Evolutionary conservation across 2,329 filamentous ascomycete genomes (phyloP).

Genomic region (Rutstroemia sp.): DNA sequence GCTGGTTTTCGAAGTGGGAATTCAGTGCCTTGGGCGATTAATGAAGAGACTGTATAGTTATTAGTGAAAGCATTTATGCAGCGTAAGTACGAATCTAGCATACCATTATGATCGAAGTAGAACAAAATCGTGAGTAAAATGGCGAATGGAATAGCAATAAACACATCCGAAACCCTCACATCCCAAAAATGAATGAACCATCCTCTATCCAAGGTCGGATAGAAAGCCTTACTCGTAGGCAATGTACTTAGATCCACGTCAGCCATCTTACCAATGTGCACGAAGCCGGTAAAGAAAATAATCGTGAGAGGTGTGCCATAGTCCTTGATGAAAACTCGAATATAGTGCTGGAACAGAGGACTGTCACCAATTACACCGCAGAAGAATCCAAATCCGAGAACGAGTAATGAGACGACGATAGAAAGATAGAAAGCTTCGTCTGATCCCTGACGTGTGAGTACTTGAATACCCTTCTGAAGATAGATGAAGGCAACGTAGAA

Average conservation of each 20-base stretch:
- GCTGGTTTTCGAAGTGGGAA: constrained; percentile 75
- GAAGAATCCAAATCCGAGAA: constrained; percentile 69
- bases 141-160: constrained; percentile 82
- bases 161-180: constrained; percentile 63
- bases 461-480: constrained; percentile 83
- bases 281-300: constrained; percentile 84
- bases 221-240: constrained; percentile 71
- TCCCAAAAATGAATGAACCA: constrained; percentile 85
- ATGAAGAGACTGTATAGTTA: constrained; percentile 56
- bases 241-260: constrained; percentile 61
- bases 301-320: constrained; percentile 80
- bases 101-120: constrained; percentile 85
- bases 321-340: constrained; percentile 80
- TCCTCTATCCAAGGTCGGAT: constrained; percentile 61
- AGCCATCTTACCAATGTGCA: constrained; percentile 79
- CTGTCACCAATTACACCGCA: constrained; percentile 66
- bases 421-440: constrained; percentile 67
- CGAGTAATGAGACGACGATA: constrained; percentile 66
- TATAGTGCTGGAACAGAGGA: constrained; percentile 63
- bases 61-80: background rate
- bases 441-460: constrained; percentile 67
- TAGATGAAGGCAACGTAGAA: constrained; percentile 93
- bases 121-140: constrained; percentile 77
- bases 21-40: constrained; percentile 77
- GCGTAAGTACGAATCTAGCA: constrained; percentile 12